These are phyloP conservation scores for Moringa oleifera DNA, from an alignment of 345 rosid species.

Conservation along the genomic window DNA sequence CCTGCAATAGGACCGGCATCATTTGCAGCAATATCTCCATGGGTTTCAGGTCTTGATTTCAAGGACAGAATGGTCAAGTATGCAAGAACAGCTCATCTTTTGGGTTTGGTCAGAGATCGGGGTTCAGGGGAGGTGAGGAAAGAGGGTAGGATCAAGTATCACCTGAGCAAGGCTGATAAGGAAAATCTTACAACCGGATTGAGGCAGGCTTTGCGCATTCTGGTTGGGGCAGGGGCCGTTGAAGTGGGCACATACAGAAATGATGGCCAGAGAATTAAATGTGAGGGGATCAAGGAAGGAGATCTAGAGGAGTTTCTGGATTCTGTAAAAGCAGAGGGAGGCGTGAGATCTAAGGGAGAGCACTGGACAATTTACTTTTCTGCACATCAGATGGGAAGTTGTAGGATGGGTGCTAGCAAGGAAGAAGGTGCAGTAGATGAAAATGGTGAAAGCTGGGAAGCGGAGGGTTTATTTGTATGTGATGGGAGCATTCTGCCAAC, in stretches of 20 bases:
- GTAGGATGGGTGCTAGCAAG: constrained; percentile 53
- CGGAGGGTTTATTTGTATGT: constrained; percentile 36
- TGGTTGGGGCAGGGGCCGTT: constrained; percentile 71
- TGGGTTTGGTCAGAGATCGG: constrained; percentile 30
- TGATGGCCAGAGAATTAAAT: constrained; percentile 57
- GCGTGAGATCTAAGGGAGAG: constrained; percentile 37
- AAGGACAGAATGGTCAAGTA: constrained; percentile 54
- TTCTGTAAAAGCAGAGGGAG: constrained; percentile 28
- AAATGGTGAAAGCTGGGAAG: constrained; percentile 62
- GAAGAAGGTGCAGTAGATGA: constrained; percentile 57
- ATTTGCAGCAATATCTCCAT: constrained; percentile 45
- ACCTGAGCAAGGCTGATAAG: constrained; percentile 33
- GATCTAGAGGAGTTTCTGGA: constrained; percentile 47
- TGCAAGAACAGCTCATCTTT: constrained; percentile 45
- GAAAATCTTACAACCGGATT: constrained; percentile 58
- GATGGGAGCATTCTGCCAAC: constrained; percentile 43
- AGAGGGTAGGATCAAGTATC: constrained; percentile 30
- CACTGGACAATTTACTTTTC: constrained; percentile 41
- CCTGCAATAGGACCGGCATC: constrained; percentile 59
- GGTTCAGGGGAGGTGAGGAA: constrained; percentile 19
- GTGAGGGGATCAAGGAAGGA: constrained; percentile 35
- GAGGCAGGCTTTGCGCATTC: constrained; percentile 50
- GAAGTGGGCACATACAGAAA: constrained; percentile 72
- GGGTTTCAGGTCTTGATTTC: constrained; percentile 58
- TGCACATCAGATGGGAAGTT: constrained; percentile 79